Conservation (phyloP, 2,329 filamentous ascomycete genomes). For the Nectriaceae sp. region DNA sequence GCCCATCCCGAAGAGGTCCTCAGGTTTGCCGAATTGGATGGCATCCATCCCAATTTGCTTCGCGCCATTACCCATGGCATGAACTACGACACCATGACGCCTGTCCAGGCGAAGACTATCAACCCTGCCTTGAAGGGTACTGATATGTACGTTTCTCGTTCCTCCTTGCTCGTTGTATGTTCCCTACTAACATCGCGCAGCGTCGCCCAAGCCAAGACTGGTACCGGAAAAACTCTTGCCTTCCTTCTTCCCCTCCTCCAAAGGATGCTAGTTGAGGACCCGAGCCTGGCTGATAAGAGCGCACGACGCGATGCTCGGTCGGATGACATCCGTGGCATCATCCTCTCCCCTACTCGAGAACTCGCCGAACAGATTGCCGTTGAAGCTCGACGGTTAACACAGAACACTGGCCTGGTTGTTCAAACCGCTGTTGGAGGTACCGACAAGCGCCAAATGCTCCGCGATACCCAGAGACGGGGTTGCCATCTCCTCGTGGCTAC, state of each 20-base stretch:
- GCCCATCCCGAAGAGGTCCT: slow-evolving; percentile 30
- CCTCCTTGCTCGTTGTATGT: too few species aligned
- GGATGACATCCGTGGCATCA: slow-evolving; percentile 66
- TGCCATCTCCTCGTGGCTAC: slow-evolving; percentile 92
- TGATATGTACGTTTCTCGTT: slow-evolving; percentile 70
- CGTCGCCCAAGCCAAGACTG: slow-evolving; percentile 92
- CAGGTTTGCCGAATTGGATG: slow-evolving; percentile 49
- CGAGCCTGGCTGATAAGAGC: slow-evolving; percentile 54
- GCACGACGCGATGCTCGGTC: slow-evolving; percentile 40
- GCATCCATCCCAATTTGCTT: slow-evolving; percentile 67
- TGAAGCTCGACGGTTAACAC: slow-evolving; percentile 71
- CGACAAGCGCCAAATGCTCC: slow-evolving; percentile 69
- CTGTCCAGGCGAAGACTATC: slow-evolving; percentile 86
- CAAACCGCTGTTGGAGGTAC: slow-evolving; percentile 91
- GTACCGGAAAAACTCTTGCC: slow-evolving; percentile 93
- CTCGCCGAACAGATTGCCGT: slow-evolving; percentile 78
- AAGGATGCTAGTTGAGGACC: slow-evolving; percentile 68
- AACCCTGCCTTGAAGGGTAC: slow-evolving; percentile 74
- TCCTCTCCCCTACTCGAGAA: slow-evolving; percentile 80
- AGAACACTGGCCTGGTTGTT: slow-evolving; percentile 65
- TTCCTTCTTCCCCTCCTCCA: slow-evolving; percentile 88
- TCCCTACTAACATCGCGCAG: slow-evolving; percentile 43
- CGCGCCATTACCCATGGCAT: slow-evolving; percentile 70
- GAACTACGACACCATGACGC: slow-evolving; percentile 83
- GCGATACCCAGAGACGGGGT: slow-evolving; percentile 68